Conservation (phyloP, 2,329 filamentous ascomycete species). For the Pseudogymnoascus sp. region DNA sequence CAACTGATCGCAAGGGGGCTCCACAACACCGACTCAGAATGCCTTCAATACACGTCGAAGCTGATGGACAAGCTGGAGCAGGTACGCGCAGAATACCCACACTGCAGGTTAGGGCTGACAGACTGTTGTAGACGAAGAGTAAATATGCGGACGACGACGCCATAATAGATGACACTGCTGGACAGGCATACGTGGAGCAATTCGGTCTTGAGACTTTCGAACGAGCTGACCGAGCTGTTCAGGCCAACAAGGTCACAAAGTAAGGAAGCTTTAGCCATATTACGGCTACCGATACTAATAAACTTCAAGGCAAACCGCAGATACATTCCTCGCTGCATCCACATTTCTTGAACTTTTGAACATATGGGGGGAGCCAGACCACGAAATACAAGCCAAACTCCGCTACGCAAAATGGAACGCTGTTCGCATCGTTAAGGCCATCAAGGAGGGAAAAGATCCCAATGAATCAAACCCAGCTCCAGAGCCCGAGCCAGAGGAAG, state of each 20-base stretch:
- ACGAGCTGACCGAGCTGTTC: constrained; percentile 73
- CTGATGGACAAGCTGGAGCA: constrained; percentile 89
- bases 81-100: constrained; percentile 34
- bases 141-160: constrained; percentile 72
- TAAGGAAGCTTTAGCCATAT: constrained; percentile 42
- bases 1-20: constrained; percentile 77
- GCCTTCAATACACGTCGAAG: constrained; percentile 68
- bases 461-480: constrained; percentile 79
- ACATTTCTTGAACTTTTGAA: constrained; percentile 85
- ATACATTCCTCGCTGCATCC: constrained; percentile 85
- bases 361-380: constrained; percentile 71
- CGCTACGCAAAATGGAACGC: constrained; percentile 98
- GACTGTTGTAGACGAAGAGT: constrained; percentile 51
- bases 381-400: constrained; percentile 75
- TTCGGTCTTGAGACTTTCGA: constrained; percentile 86
- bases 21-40: constrained; percentile 70
- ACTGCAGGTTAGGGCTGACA: not conserved
- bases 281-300: constrained; percentile 8
- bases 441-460: constrained; percentile 85
- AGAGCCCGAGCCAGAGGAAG: constrained; percentile 40
- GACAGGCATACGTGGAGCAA: constrained; percentile 87
- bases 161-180: constrained; percentile 75
- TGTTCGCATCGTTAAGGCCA: constrained; percentile 78
- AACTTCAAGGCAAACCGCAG: constrained; percentile 67
- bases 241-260: constrained; percentile 76